Base-by-base conservation (phyloP, 805 yeast genomes). In the Huiozyma sinensis region DNA sequence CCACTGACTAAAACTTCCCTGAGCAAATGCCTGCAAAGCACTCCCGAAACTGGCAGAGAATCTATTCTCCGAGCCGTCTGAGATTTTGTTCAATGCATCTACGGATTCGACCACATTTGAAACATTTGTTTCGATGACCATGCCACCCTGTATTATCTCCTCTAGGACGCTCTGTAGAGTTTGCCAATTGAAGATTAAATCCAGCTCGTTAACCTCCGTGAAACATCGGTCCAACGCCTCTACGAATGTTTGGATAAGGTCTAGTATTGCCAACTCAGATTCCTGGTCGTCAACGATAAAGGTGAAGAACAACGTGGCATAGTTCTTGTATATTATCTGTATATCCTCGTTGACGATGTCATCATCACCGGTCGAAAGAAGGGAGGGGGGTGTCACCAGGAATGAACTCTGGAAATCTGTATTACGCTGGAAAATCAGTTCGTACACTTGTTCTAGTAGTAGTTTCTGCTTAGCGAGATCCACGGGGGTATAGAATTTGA, bases 101-200 rank as follows among this genome's bases (percentile, higher is more conserved):
- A 84, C 84, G 0, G 92, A 85, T 10, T 47, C 78, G 6, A 92
- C 96, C 33, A 92, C 88, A 47, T 82, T 77, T 28, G 67, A 58
- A 17, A 88, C 86, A 52, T 81, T 86, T 1, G 97, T 89, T 60
- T 92, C 98, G 33, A 92, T 84, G 7, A 92, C 98, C 94, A 92
- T 82, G 0, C 98, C 98, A 28, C 97, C 98, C 60, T 92, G 97
- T 1, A 92, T 81, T 32, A 92, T 83, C 56, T 92, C 97, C 55
- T 82, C 92, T 40, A 89, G 63, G 1, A 90, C 96, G 1, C 95
- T 82, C 60, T 90, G 94, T 31, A 90, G 68, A 5, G 88, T 94
- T 64, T 92, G 97, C 97, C 98, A 92, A 12, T 97, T 97, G 66
- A 89, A 90, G n/a, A 92, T 96, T 49, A 92, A 71, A 65, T 92